Conservation (phyloP, 2,329 filamentous ascomycete species). For the Polytolypa hystricis region DNA sequence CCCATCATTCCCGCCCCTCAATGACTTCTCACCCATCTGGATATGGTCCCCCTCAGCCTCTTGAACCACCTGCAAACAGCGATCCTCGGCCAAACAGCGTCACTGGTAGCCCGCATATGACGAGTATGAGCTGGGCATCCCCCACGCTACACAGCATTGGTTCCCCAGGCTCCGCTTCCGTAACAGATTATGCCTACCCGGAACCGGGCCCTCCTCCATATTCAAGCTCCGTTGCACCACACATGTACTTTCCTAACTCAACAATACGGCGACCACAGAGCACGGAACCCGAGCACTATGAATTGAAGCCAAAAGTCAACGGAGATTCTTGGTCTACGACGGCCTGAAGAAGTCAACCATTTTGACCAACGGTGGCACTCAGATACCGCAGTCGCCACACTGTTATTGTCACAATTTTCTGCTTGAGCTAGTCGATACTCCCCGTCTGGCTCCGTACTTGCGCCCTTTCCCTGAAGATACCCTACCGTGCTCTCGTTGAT, state of each 20-base stretch:
- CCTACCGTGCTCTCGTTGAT: not conserved
- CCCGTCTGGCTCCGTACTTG: not conserved
- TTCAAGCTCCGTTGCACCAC: constrained; percentile 36
- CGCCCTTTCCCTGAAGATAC: not conserved
- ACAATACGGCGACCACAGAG: constrained; percentile 63
- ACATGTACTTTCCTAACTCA: constrained; percentile 62
- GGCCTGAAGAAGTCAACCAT: constrained; percentile 16
- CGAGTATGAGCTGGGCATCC: constrained; percentile 72
- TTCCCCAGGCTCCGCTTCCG: constrained; percentile 50
- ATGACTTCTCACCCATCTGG: constrained; percentile 76
- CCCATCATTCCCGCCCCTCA: constrained; percentile 40
- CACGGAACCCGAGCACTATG: constrained; percentile 59
- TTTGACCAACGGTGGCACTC: too few relatives aligned
- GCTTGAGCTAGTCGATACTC: not conserved
- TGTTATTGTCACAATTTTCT: not conserved
- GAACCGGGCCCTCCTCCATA: constrained; percentile 52
- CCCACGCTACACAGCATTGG: constrained; percentile 64
- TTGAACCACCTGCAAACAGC: constrained; percentile 69
- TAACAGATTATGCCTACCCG: constrained; percentile 72
- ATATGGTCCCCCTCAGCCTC: constrained; percentile 72
- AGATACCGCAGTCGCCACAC: too few relatives aligned
- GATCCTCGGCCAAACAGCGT: constrained; percentile 65
- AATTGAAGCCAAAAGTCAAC: constrained; percentile 43
- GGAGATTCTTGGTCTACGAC: constrained; percentile 28
- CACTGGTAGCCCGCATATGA: constrained; percentile 79